Evolutionary conservation across 1,284 basidiomycete species (phyloP).

Genomic region (Ganoderma boninense): DNA sequence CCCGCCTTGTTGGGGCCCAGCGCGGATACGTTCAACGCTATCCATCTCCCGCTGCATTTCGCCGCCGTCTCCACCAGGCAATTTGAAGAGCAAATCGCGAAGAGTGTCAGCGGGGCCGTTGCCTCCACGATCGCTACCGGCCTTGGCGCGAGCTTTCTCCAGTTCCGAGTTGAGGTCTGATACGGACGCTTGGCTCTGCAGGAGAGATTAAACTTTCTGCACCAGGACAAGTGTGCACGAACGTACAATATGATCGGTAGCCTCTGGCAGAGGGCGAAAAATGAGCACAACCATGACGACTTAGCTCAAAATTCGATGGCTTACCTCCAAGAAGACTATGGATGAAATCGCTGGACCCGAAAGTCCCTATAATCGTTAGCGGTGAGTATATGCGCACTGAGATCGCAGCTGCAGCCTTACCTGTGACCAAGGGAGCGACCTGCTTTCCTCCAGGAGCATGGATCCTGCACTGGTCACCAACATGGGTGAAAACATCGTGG

Average conservation of each 20-base stretch:
- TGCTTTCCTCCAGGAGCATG: constrained; percentile 80
- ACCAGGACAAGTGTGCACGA: no score
- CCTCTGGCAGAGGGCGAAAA: constrained; percentile 53
- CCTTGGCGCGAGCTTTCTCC: constrained; percentile 69
- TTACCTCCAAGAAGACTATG: constrained; percentile 76
- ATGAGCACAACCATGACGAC: constrained; percentile 17
- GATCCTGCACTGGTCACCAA: constrained; percentile 84
- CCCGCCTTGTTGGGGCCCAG: constrained; percentile 57
- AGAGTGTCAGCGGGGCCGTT: constrained; percentile 52
- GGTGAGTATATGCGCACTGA: background rate
- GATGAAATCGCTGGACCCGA: constrained; percentile 89
- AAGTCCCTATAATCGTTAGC: constrained; percentile 60
- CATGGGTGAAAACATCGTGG: constrained; percentile 86
- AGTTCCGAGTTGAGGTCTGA: constrained; percentile 88
- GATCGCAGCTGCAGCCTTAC: constrained; percentile 42
- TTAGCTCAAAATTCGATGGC: constrained; percentile 29
- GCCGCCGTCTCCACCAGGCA: constrained; percentile 67
- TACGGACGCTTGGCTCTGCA: constrained; percentile 72
- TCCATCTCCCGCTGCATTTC: constrained; percentile 83
- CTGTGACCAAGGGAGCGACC: constrained; percentile 89
- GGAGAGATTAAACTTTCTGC: background rate
- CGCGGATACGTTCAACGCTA: constrained; percentile 74
- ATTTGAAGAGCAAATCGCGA: constrained; percentile 60
- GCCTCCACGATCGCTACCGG: constrained; percentile 49
- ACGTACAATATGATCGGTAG: constrained; percentile 72